Evolutionary conservation across 805 yeast species (phyloP).

Genomic region (Kodamaea kaohsiungensis): DNA sequence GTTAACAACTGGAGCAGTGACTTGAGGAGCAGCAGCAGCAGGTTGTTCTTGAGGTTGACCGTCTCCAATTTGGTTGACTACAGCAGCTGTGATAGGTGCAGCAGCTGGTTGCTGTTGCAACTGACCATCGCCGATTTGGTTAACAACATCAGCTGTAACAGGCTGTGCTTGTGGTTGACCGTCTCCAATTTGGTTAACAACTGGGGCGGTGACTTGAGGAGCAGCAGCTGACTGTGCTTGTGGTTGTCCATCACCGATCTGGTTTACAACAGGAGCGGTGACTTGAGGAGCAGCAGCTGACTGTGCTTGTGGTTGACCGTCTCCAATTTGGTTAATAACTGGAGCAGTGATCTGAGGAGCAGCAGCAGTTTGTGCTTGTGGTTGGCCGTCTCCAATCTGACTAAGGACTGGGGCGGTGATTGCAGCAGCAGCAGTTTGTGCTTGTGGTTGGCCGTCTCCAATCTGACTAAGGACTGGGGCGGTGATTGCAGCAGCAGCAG

Average conservation of each 20-base stretch:
- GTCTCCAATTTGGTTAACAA: conserved; percentile 39
- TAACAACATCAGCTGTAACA: no score
- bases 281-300: conserved; percentile 4
- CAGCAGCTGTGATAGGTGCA: conserved; percentile 21
- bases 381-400: conserved; percentile 32
- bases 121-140: conserved; percentile 48
- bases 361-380: no score
- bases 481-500: not conserved
- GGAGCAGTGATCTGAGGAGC: conserved; percentile 13
- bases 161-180: conserved; percentile 58
- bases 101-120: conserved; percentile 13
- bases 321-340: conserved; percentile 35
- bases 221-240: conserved; percentile 22
- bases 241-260: conserved; percentile 37
- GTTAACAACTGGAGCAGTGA: conserved; percentile 21
- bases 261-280: conserved; percentile 24
- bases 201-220: conserved; percentile 1
- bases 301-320: conserved; percentile 32
- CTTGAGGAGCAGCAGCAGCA: conserved; percentile 1
- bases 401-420: no score
- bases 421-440: not conserved
- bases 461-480: no score
- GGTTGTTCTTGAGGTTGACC: conserved; percentile 30
- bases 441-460: no score
- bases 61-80: conserved; percentile 41